These are phyloP conservation scores for Macrolepiota dolichaula DNA, from an alignment of 768 basidiomycete species.

Conservation along the genomic window DNA sequence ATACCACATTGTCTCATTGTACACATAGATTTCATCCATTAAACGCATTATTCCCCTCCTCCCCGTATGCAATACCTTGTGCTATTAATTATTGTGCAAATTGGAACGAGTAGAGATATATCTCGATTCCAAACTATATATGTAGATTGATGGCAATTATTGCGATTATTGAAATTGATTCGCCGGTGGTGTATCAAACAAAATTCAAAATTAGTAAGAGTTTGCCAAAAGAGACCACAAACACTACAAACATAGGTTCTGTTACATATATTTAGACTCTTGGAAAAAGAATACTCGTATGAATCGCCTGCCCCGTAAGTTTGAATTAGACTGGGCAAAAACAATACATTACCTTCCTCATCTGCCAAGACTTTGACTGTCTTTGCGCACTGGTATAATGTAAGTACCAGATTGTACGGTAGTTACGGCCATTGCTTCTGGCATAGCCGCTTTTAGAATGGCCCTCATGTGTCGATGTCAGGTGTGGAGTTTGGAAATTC, in stretches of 20 bases:
- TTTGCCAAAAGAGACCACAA: too few relatives aligned
- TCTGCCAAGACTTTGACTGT: background rate
- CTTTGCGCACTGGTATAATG: background rate
- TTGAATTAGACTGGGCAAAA: too few relatives aligned
- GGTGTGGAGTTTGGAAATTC: background rate
- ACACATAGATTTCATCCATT: background rate
- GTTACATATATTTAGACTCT: too few relatives aligned
- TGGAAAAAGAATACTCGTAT: too few relatives aligned
- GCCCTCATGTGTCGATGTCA: background rate
- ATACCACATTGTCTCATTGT: background rate
- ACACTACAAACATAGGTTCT: too few relatives aligned
- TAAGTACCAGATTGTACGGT: background rate
- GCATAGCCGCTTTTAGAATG: background rate
- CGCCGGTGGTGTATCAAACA: too few relatives aligned
- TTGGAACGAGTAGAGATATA: background rate
- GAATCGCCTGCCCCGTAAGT: too few relatives aligned
- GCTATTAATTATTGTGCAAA: background rate
- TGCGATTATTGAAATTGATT: background rate
- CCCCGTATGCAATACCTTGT: background rate
- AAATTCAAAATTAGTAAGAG: background rate
- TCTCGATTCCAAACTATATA: background rate
- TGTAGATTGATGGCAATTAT: background rate
- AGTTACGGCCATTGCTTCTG: background rate
- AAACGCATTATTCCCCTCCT: background rate
- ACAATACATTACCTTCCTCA: background rate